Evolutionary conservation across 768 basidiomycete genomes (phyloP), one percentile per base, ranked within the genome.

Genomic region (Kwoniella bestiolae): DNA sequence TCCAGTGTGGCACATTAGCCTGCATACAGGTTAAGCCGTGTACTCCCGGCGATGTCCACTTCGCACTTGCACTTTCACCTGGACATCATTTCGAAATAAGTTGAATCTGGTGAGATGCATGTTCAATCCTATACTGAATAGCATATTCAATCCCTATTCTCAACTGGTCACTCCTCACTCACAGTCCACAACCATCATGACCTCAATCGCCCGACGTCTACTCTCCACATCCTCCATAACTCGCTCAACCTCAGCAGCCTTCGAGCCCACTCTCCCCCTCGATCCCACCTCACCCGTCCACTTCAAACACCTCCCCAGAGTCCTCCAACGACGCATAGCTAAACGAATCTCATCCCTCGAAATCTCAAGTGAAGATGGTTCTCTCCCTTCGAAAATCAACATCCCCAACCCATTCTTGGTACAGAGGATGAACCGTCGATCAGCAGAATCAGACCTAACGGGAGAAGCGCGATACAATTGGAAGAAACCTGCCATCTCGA

Each of bases 331-430:
- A 25, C 71, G 67, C 31, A 65, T 72, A 64, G 61, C 56, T 14
- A 62, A 61, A 46, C 62, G 56, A 23, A 45, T 65, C 28, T 25
- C 25, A 0, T 6, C 31, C 35, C 55, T 26, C 34, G 59, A 34
- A 28, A 55, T 12, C 25, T 35, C 41, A 45, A 52, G 7, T 35
- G 32, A 41, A 16, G 34, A 46, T 12, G 60, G 60, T 16, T 46
- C 44, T 25, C 9, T 61, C 28, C 60, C 49, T 16, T 28, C 49
- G 7, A 18, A 21, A 14, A 45, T 74, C 11, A 46, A 60, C 18
- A 45, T 71, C 7, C 71, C 64, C 0, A 77, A 77, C 58, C 76
- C 73, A 23, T 75, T 75, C 52, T 12, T 74, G 7, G 25, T 50
- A 14, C 55, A 65, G 35, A 35, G 55, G 14, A 51, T 35, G 9